phyloP scores from a whole-genome alignment of 768 basidiomycete species.

The Amylocystis lapponica region DNA sequence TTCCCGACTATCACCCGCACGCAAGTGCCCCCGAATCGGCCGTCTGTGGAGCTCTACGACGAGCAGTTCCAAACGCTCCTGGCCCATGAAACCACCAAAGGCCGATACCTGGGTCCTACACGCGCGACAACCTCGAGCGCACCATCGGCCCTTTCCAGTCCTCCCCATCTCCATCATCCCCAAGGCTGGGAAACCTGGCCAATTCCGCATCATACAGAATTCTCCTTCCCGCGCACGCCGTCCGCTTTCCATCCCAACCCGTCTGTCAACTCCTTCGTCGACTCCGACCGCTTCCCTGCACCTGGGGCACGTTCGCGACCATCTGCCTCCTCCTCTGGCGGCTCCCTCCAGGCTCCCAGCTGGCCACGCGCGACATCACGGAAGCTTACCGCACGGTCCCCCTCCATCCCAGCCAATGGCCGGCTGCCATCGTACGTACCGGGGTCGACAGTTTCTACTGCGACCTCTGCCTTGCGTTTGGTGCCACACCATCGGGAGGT shows the following conservation, averaged over 20 bases:
- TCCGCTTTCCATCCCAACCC: slow-evolving; percentile 1
- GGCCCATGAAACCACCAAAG: not conserved
- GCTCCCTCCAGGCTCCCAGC: slow-evolving; percentile 33
- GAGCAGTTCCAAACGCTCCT: not conserved
- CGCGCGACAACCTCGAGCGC: slow-evolving; percentile 3
- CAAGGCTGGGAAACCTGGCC: slow-evolving; percentile 19
- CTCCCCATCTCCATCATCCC: slow-evolving; percentile 22
- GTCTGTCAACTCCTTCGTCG: slow-evolving; percentile 26
- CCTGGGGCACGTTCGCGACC: slow-evolving; percentile 37
- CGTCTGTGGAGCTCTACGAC: not conserved
- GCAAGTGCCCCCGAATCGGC: not conserved
- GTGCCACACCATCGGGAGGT: not conserved
- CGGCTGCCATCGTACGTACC: slow-evolving; percentile 20
- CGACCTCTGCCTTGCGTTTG: slow-evolving; percentile 6
- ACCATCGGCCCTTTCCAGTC: slow-evolving; percentile 24
- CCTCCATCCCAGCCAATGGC: slow-evolving; percentile 29
- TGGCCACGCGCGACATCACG: slow-evolving; percentile 27
- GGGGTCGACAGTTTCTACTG: not conserved
- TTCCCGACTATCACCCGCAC: not conserved
- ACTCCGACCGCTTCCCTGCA: slow-evolving; percentile 33
- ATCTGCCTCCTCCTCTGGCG: slow-evolving; percentile 23
- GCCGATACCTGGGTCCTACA: slow-evolving; percentile 8
- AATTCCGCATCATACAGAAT: slow-evolving; percentile 25
- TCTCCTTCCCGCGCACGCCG: slow-evolving; percentile 14
- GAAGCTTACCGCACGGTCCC: slow-evolving; percentile 34